A percentile compares a stretch with the other conserved stretches of the same genome.
Evolutionary conservation across 2,329 filamentous ascomycete genomes (phyloP).

Genomic region (Nigrospora sphaerica): DNA sequence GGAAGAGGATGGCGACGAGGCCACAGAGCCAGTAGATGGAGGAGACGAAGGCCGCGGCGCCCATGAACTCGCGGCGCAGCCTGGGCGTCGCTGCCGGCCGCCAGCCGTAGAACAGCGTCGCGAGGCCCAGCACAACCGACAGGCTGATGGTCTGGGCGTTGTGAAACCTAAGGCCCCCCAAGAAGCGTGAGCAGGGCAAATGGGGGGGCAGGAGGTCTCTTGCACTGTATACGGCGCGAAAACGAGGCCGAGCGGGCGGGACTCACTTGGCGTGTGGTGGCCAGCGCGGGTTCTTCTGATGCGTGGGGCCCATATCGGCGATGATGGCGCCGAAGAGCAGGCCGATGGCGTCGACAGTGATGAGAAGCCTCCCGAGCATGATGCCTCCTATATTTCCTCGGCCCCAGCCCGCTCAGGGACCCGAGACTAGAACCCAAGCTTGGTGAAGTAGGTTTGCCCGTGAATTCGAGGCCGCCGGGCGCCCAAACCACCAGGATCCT

Average conservation of each 20-base stretch:
- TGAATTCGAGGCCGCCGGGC: too few relatives aligned
- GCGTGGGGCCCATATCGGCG: conserved; percentile 31
- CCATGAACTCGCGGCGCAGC: conserved; percentile 22
- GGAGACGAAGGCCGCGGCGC: conserved; percentile 26
- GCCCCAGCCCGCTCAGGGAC: too few relatives aligned
- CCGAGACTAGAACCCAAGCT: too few relatives aligned
- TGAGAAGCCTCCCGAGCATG: conserved; percentile 30
- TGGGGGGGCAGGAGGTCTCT: background rate
- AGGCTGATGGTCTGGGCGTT: conserved; percentile 33
- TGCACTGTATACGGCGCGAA: too few relatives aligned
- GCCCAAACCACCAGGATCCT: too few relatives aligned
- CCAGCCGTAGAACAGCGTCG: conserved; percentile 33
- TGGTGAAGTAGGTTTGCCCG: too few relatives aligned
- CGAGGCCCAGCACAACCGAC: conserved; percentile 28
- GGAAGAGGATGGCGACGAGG: conserved; percentile 26
- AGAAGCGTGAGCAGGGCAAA: background rate
- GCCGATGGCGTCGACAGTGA: conserved; percentile 29
- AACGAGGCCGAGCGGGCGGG: background rate
- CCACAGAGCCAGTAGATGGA: conserved; percentile 35
- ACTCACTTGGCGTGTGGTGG: conserved; percentile 37
- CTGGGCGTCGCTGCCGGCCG: conserved; percentile 13
- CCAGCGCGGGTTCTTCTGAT: conserved; percentile 36
- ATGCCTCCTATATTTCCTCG: background rate
- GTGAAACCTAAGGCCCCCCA: conserved; percentile 25
- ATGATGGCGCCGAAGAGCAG: conserved; percentile 29